Percentiles rank a stretch among this genome's conserved stretches.
phyloP scores from a whole-genome alignment of 306 rosid species.

The Vachellia pachyceras region DNA sequence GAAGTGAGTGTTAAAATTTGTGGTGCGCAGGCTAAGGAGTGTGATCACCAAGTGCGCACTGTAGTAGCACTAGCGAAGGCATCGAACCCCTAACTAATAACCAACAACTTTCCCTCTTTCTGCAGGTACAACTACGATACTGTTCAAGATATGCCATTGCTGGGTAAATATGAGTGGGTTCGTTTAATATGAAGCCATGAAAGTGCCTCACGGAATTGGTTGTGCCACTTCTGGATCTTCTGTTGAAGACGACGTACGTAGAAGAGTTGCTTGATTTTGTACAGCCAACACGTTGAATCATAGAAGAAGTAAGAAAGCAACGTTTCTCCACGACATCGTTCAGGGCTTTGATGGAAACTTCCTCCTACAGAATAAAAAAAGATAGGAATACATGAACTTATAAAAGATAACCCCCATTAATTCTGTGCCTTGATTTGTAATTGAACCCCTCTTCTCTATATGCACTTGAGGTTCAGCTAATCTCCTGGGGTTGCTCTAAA shows the following conservation, averaged over 20 bases:
- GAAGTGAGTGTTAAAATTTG: slow-evolving; percentile 59
- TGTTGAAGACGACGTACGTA: neutral
- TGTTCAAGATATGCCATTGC: slow-evolving; percentile 79
- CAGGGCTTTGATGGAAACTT: neutral
- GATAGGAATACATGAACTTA: neutral
- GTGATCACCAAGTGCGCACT: slow-evolving; percentile 43
- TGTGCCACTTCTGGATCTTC: slow-evolving; percentile 42
- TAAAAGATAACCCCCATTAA: neutral
- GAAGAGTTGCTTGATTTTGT: slow-evolving; percentile 26
- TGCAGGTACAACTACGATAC: slow-evolving; percentile 95
- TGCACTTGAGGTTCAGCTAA: neutral
- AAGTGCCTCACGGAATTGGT: slow-evolving; percentile 32
- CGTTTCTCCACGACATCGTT: neutral
- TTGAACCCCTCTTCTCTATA: neutral
- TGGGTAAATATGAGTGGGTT: slow-evolving; percentile 91
- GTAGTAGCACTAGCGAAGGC: slow-evolving; percentile 39
- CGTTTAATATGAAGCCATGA: slow-evolving; percentile 67
- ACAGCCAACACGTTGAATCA: slow-evolving; percentile 35
- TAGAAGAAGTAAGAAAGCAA: neutral
- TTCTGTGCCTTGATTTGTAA: neutral
- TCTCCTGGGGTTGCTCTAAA: neutral
- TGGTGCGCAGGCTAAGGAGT: slow-evolving; percentile 52
- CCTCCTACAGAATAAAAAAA: neutral
- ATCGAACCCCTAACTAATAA: slow-evolving; percentile 61
- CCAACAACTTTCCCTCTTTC: slow-evolving; percentile 51